Evolutionary conservation across 305 asterid genomes (phyloP).

Genomic region (Andrographis paniculata): DNA sequence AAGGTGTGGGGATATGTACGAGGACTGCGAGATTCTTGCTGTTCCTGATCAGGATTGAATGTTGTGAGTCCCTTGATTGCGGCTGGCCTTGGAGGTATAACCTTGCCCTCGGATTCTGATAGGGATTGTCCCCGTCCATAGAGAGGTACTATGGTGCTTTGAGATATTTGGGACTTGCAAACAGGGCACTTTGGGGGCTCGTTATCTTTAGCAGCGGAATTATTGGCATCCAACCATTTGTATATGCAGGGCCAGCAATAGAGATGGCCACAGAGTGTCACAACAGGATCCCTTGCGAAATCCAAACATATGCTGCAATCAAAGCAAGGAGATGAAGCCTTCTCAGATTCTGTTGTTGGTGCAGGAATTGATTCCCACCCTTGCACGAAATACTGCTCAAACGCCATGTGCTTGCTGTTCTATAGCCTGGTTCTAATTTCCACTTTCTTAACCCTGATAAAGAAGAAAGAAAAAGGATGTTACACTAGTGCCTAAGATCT

Average conservation of each 20-base stretch:
- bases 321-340: constrained; percentile 42
- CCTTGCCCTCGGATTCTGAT: constrained; percentile 1
- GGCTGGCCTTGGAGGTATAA: not conserved
- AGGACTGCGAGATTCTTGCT: not conserved
- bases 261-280: constrained; percentile 80
- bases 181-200: constrained; percentile 42
- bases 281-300: constrained; percentile 65
- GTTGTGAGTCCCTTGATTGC: not conserved
- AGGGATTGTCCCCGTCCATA: constrained; percentile 25
- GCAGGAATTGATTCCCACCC: constrained; percentile 36
- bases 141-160: constrained; percentile 45
- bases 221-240: constrained; percentile 46
- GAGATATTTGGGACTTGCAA: constrained; percentile 50
- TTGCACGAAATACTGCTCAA: constrained; percentile 36
- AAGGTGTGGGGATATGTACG: not conserved
- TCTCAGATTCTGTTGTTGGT: constrained; percentile 26
- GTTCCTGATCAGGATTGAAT: constrained; percentile 1
- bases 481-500: not conserved
- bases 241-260: constrained; percentile 93
- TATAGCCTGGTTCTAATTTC: not conserved
- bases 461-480: not conserved
- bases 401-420: constrained; percentile 26
- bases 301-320: constrained; percentile 85
- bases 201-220: constrained; percentile 12
- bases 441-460: not conserved